Conservation (phyloP, 83 land plant species). For the Picea abies region DNA sequence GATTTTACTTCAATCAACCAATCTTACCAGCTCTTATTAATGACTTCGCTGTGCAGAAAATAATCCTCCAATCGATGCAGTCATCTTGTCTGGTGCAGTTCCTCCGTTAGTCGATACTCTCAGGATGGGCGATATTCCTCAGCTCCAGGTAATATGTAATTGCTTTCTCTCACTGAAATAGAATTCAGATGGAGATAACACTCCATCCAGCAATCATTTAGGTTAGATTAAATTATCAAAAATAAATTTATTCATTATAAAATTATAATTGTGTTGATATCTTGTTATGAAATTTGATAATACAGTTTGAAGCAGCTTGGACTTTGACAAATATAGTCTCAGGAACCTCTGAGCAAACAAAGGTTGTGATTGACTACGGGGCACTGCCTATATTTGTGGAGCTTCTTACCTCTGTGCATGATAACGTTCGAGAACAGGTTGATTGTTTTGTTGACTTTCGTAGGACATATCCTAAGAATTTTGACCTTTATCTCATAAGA, state of each 20-base stretch:
- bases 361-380: too few species aligned
- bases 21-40: background rate
- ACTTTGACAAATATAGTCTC: too few species aligned
- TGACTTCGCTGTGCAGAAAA: background rate
- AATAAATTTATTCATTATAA: background rate
- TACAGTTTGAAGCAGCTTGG: too few species aligned
- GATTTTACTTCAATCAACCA: too few species aligned
- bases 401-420: background rate
- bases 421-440: conserved; percentile 8
- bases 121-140: background rate
- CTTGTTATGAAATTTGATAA: background rate
- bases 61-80: conserved; percentile 9
- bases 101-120: background rate
- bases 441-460: background rate
- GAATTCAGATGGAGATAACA: too few species aligned
- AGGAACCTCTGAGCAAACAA: too few species aligned
- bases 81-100: conserved; percentile 1
- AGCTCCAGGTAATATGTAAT: background rate
- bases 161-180: background rate
- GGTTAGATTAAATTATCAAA: too few species aligned
- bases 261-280: background rate
- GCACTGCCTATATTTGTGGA: too few species aligned
- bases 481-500: background rate
- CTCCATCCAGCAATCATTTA: too few species aligned
- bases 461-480: too few species aligned